Evolutionary conservation across 331 rosid genomes (phyloP).

Genomic region (Phaseolus coccineus): DNA sequence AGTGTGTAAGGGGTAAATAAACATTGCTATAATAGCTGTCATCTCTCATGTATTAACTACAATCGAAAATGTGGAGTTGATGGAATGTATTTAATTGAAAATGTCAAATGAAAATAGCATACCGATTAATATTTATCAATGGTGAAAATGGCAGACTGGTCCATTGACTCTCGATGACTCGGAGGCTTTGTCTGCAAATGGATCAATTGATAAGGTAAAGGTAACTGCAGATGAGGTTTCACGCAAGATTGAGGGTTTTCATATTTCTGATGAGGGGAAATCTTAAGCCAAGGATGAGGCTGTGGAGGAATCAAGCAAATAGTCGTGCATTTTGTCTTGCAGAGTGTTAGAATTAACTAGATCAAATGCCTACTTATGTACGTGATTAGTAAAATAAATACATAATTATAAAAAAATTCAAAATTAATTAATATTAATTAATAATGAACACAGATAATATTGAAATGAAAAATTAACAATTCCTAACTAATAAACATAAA

Average conservation of each 20-base stretch:
- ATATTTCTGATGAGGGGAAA: conserved; percentile 53
- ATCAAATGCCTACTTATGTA: conserved; percentile 42
- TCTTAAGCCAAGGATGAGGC: conserved; percentile 52
- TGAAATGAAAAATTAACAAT: too few species aligned
- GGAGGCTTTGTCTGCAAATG: conserved; percentile 45
- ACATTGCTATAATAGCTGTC: too few species aligned
- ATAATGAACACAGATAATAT: too few species aligned
- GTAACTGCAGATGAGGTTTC: conserved; percentile 50
- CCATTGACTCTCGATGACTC: conserved; percentile 67
- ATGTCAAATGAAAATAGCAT: too few species aligned
- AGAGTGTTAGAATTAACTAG: conserved; percentile 40
- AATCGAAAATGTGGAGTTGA: too few species aligned
- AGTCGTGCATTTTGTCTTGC: conserved; percentile 37
- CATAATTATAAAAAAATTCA: too few species aligned
- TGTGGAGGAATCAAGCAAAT: conserved; percentile 51
- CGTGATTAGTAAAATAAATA: conserved; percentile 36
- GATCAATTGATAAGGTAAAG: conserved; percentile 45
- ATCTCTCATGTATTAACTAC: too few species aligned
- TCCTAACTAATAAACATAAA: too few species aligned
- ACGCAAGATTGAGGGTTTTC: conserved; percentile 66
- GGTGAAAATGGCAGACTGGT: conserved; percentile 91
- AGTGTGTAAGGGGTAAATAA: too few species aligned
- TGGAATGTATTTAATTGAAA: too few species aligned
- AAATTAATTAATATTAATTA: too few species aligned
- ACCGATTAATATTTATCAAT: too few species aligned